Evolutionary conservation across 495 filamentous ascomycete genomes (phyloP).

Genomic region (Talaromyces borbonicus): DNA sequence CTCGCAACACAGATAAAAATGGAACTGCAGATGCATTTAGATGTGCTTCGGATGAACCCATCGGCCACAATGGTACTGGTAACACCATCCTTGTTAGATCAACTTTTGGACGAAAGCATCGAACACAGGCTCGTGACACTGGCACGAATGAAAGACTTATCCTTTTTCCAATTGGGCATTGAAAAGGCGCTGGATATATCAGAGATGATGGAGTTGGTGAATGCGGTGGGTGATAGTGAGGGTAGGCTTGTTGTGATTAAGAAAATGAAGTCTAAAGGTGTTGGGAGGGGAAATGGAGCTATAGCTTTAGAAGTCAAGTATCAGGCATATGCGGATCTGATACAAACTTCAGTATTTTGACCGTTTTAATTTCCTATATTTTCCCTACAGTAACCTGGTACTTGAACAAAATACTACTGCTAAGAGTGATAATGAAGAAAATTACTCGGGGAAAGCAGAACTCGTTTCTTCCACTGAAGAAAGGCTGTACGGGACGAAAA

Average conservation of each 20-base stretch:
- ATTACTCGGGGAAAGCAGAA: too few species aligned
- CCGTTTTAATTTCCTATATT: too few species aligned
- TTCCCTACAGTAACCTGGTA: too few species aligned
- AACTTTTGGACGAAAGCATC: slow-evolving; percentile 6
- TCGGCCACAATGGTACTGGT: slow-evolving; percentile 13
- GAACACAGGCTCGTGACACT: slow-evolving; percentile 13
- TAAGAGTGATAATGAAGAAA: too few species aligned
- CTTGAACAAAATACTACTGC: too few species aligned
- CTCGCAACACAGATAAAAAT: slow-evolving; percentile 10
- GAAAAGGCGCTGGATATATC: slow-evolving; percentile 16
- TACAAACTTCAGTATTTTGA: too few species aligned
- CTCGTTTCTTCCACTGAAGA: too few species aligned
- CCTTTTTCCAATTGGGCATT: slow-evolving; percentile 18
- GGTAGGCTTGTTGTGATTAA: slow-evolving; percentile 23
- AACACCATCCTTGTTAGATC: slow-evolving; percentile 13
- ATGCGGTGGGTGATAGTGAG: slow-evolving; percentile 14
- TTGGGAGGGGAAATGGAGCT: slow-evolving; percentile 2
- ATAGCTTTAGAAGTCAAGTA: slow-evolving; percentile 19
- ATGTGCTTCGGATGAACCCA: slow-evolving; percentile 13
- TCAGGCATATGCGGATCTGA: slow-evolving; percentile 12
- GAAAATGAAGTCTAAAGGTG: slow-evolving; percentile 17
- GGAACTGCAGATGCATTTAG: slow-evolving; percentile 14
- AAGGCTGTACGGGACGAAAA: too few species aligned
- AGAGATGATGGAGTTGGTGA: slow-evolving; percentile 16
- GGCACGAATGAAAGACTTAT: slow-evolving; percentile 20